Conservation (phyloP, 345 rosid genomes). For the Luvunga scandens region DNA sequence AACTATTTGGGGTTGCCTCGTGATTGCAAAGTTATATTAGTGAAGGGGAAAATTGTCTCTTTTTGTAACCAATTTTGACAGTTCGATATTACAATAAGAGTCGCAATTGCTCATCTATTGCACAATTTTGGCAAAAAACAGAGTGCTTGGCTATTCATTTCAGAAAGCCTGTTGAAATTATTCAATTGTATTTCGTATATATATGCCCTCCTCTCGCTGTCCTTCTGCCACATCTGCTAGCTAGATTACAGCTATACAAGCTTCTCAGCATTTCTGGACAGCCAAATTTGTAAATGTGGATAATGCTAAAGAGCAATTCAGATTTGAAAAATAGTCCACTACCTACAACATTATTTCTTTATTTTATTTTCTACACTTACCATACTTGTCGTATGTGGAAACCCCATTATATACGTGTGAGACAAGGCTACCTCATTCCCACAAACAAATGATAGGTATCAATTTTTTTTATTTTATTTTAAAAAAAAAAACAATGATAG, state of each 20-base stretch:
- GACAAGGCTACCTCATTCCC: neutral
- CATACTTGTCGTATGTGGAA: slow-evolving; percentile 2
- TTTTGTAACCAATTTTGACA: neutral
- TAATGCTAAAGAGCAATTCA: neutral
- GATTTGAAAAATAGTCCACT: neutral
- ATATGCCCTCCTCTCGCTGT: no score
- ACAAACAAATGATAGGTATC: neutral
- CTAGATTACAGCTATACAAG: neutral
- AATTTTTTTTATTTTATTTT: no score
- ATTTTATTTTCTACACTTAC: neutral
- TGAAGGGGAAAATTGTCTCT: neutral
- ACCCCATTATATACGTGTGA: neutral
- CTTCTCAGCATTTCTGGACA: neutral
- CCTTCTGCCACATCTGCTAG: neutral
- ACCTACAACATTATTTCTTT: neutral
- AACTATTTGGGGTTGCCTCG: no score
- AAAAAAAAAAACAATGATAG: neutral
- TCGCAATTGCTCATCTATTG: no score
- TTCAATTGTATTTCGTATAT: no score
- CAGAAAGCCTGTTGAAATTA: neutral
- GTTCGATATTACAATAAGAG: neutral
- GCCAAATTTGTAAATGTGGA: neutral
- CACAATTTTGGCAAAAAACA: neutral
- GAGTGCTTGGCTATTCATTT: neutral
- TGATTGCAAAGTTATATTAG: neutral